phyloP scores from a whole-genome alignment of 768 basidiomycete genomes.

The Russula vinacea region DNA sequence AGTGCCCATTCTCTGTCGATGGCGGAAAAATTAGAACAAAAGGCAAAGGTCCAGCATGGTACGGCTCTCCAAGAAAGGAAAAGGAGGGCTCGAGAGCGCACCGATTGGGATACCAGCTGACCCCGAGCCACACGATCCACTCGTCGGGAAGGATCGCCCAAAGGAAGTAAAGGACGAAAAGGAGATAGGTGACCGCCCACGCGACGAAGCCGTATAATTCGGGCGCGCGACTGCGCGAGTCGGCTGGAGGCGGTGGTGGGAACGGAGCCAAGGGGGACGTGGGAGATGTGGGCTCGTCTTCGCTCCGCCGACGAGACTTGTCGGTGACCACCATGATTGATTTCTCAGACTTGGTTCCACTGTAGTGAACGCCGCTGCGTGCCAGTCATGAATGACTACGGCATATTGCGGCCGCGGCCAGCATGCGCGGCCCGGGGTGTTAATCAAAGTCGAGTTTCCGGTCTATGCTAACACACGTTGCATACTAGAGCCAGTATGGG shows the following conservation, averaged over 20 bases:
- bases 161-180: slow-evolving; percentile 66
- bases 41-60: neutral
- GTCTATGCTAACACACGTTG: neutral
- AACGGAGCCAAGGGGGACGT: slow-evolving; percentile 48
- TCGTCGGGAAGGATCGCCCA: slow-evolving; percentile 81
- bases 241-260: slow-evolving; percentile 43
- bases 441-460: too few relatives aligned
- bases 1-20: slow-evolving; percentile 75
- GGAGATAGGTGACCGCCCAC: slow-evolving; percentile 70
- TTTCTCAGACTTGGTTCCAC: neutral
- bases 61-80: too few relatives aligned
- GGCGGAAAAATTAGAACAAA: neutral
- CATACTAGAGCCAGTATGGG: neutral
- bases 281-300: slow-evolving; percentile 33
- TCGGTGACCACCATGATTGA: neutral
- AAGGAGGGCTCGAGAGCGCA: slow-evolving; percentile 31
- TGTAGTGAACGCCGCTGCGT: too few relatives aligned
- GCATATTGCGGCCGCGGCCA: slow-evolving; percentile 2
- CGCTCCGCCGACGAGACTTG: neutral
- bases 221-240: slow-evolving; percentile 62
- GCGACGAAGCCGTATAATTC: slow-evolving; percentile 93
- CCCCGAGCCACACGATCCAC: slow-evolving; percentile 60
- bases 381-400: too few relatives aligned
- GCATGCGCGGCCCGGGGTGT: neutral
- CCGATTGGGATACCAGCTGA: slow-evolving; percentile 89